Base-by-base conservation (phyloP, 371 early-diverging fungal genomes). In the Zopfochytrium polystomum region DNA sequence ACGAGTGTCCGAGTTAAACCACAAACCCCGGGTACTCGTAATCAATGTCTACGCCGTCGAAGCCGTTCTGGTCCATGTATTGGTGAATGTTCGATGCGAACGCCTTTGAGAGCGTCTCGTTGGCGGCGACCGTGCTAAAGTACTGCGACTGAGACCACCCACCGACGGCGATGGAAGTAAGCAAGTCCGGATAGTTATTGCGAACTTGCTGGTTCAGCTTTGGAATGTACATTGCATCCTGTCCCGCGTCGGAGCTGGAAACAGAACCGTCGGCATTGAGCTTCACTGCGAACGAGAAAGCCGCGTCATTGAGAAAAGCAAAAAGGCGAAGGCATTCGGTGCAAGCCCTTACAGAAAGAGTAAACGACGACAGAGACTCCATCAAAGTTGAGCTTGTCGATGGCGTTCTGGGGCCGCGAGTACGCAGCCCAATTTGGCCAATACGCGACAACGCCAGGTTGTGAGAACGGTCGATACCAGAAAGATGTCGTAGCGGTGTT, bases 401-500 rank as follows among this genome's bases (percentile, higher is more conserved):
- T 56, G 18, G 27, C 25, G 29, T 56, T 56, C 30, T 56, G 45
- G 9, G 42, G 15, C 11, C 57, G 43, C 9, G 45, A 25, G 32
- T 56, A 56, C 9, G n/a, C 20, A 15, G 45, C 18, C 57, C 57
- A 56, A 15, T 43, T 13, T 7, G 57, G n/a, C 57, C 57, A 56
- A 20, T 20, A 54, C n/a, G n/a, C n/a, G n/a, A n/a, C n/a, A n/a
- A n/a, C n/a, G n/a, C n/a, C n/a, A n/a, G n/a, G n/a, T n/a, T n/a
- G n/a, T n/a, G n/a, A n/a, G n/a, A n/a, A n/a, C n/a, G n/a, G n/a
- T n/a, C n/a, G n/a, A n/a, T n/a, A n/a, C n/a, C n/a, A n/a, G n/a
- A n/a, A n/a, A n/a, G n/a, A n/a, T n/a, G n/a, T n/a, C n/a, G n/a
- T n/a, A n/a, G n/a, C n/a, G n/a, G n/a, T n/a, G n/a, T n/a, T n/a